Percentiles rank a stretch among this genome's conserved stretches.
Evolutionary conservation across 495 filamentous ascomycete genomes (phyloP).

Genomic region (Penicillium cataractarum): DNA sequence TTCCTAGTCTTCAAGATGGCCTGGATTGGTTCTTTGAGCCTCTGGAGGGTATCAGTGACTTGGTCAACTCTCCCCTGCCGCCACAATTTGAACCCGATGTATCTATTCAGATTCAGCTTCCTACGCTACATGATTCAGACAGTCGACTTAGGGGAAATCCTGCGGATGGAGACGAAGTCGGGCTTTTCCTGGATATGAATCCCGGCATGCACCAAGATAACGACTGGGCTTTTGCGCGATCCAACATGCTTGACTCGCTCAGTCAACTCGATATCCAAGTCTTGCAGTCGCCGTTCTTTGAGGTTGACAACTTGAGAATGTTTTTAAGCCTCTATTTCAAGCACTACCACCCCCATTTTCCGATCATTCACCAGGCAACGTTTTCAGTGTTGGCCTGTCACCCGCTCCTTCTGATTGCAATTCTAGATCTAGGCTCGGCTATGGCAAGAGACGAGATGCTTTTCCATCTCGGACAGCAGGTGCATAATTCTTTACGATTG

Average conservation of each 20-base stretch:
- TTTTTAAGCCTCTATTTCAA: conserved; percentile 23
- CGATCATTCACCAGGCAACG: conserved; percentile 19
- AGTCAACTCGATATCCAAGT: neutral
- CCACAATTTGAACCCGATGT: neutral
- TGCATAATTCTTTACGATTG: neutral
- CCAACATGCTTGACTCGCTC: conserved; percentile 5
- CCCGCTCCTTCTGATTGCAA: neutral
- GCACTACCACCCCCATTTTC: conserved; percentile 27
- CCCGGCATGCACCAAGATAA: neutral
- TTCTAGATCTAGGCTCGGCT: neutral
- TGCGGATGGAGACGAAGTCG: neutral
- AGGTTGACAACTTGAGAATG: conserved; percentile 1
- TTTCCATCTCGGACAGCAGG: neutral
- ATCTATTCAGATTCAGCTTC: neutral
- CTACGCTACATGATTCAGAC: neutral
- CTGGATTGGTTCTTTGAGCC: neutral
- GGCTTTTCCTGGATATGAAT: neutral
- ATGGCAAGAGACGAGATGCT: neutral
- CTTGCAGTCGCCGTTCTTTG: conserved; percentile 7
- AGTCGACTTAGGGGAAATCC: neutral
- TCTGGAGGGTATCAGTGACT: neutral
- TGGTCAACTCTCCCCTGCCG: neutral
- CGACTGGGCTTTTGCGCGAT: neutral
- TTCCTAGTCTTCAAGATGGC: neutral
- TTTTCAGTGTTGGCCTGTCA: neutral